A percentile compares a stretch with the other conserved stretches of the same genome.
Evolutionary conservation across 202 grass and related monocot genomes (phyloP).

Genomic region (Miscanthus sacchariflorus): DNA sequence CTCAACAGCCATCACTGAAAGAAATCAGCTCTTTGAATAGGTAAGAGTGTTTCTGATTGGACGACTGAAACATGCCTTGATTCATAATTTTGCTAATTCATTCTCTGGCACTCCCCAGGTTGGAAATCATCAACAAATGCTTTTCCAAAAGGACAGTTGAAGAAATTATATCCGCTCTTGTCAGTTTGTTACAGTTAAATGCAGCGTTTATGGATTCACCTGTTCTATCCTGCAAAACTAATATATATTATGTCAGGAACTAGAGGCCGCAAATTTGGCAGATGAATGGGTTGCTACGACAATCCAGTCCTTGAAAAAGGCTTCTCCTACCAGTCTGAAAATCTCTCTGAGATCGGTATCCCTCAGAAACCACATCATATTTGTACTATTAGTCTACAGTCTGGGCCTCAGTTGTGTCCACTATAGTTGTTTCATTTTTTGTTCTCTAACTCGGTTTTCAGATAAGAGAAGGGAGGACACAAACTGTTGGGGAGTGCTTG

Average conservation of each 20-base stretch:
- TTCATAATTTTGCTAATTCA: slow-evolving; percentile 3
- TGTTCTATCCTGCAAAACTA: slow-evolving; percentile 43
- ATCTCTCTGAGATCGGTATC: slow-evolving; percentile 91
- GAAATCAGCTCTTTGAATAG: slow-evolving; percentile 74
- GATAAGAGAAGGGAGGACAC: slow-evolving; percentile 89
- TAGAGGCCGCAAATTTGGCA: slow-evolving; percentile 57
- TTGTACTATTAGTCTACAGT: neutral
- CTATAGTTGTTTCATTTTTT: slow-evolving; percentile 10
- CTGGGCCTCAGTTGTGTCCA: neutral
- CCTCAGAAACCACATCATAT: slow-evolving; percentile 29
- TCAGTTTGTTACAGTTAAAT: slow-evolving; percentile 63
- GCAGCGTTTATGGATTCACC: neutral
- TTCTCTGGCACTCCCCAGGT: slow-evolving; percentile 47
- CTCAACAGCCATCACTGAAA: slow-evolving; percentile 72
- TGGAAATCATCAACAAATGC: slow-evolving; percentile 90
- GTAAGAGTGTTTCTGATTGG: slow-evolving; percentile 46
- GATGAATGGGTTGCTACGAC: slow-evolving; percentile 70
- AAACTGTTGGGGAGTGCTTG: slow-evolving; percentile 84
- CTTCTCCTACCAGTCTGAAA: slow-evolving; percentile 96
- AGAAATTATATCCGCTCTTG: slow-evolving; percentile 94
- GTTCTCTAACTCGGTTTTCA: slow-evolving; percentile 39
- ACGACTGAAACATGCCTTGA: neutral
- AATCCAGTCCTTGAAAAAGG: slow-evolving; percentile 81
- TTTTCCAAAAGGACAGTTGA: slow-evolving; percentile 92
- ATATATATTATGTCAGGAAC: slow-evolving; percentile 66